Percentiles rank a stretch among this genome's conserved stretches.
phyloP scores from a whole-genome alignment of 2,329 filamentous ascomycete species.

The Pseudogymnoascus sp. region DNA sequence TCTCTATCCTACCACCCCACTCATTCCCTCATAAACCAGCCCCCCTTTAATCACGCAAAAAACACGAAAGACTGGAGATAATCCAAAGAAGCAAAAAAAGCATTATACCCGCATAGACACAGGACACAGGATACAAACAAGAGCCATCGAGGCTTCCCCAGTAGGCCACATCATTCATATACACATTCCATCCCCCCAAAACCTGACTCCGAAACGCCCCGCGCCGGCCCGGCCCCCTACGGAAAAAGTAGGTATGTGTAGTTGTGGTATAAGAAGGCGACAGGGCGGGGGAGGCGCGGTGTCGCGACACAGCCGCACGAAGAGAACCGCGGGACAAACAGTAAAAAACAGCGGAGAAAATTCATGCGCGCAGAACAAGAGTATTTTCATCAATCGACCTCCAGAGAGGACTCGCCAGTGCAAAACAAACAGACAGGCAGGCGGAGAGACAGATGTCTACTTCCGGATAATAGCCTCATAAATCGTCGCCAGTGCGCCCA shows the following conservation, averaged over 20 bases:
- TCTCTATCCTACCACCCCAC: neutral
- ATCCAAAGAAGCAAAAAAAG: neutral
- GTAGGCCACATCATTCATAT: slow-evolving; percentile 3
- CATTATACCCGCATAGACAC: neutral
- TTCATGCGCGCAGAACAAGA: neutral
- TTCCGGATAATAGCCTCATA: slow-evolving; percentile 73
- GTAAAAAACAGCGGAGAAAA: neutral
- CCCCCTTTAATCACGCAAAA: neutral
- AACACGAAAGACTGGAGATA: neutral
- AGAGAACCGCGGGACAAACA: neutral
- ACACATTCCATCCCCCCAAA: neutral
- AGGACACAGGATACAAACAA: neutral
- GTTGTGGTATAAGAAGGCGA: neutral
- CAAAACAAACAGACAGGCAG: neutral
- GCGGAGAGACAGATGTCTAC: slow-evolving; percentile 27
- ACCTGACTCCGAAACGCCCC: neutral
- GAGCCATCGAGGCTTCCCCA: neutral
- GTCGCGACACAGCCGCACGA: neutral
- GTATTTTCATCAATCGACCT: neutral
- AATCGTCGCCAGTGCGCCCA: slow-evolving; percentile 60
- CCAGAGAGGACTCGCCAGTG: neutral
- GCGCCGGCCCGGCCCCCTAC: neutral
- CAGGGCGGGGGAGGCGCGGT: neutral
- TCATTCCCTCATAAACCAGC: neutral
- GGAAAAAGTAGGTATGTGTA: neutral